Base-by-base conservation (phyloP, 768 basidiomycete species). In the Suillus subalutaceus region DNA sequence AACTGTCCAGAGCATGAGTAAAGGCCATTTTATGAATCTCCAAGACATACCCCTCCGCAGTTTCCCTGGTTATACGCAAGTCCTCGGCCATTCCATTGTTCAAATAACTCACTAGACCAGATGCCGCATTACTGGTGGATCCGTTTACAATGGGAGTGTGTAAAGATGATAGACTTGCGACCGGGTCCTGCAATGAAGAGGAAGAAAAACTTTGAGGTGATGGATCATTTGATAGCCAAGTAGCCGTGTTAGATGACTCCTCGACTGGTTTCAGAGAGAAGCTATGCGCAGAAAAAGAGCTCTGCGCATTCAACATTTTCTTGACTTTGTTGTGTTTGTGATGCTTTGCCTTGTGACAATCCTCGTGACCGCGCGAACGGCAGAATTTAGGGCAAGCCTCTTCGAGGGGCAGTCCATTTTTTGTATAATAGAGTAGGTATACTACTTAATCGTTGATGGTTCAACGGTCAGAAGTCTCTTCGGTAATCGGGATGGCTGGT, bases 41-140 rank as follows among this genome's bases (percentile, higher is more conserved):
- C 26, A 64, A n/a, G 57, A 77, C 81, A 48, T 62, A 86, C 90
- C 86, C 85, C 40, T 79, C 78, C n/a, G 83, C 79, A 0, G 83
- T 85, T 62, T 82, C 77, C 23, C 74, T 77, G 48, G 79, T 84
- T 48, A 81, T 78, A 50, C 83, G 81, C 15, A 80, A 74, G 70
- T 91, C 90, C 68, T 89, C 88, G 15, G 77, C 67, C 1, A 81
- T 80, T 71, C 83, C 77, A 35, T 79, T 81, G 69, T 81, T 82
- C 59, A 66, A 64, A 66, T 67, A 74, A 12, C 16, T 63, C 52
- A 35, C 67, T 56, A 48, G 71, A 67, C 61, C 66, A 66, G 57
- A 53, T 67, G 66, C 60, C 77, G 72, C n/a, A 83, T 70, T 50
- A 73, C 71, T 60, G 30, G 26, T 20, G 6, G 59, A 32, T 50